Percentiles rank a stretch among this genome's conserved stretches.
Evolutionary conservation across 179 eudicot genomes (phyloP).

Genomic region (Beta macrorhiza): DNA sequence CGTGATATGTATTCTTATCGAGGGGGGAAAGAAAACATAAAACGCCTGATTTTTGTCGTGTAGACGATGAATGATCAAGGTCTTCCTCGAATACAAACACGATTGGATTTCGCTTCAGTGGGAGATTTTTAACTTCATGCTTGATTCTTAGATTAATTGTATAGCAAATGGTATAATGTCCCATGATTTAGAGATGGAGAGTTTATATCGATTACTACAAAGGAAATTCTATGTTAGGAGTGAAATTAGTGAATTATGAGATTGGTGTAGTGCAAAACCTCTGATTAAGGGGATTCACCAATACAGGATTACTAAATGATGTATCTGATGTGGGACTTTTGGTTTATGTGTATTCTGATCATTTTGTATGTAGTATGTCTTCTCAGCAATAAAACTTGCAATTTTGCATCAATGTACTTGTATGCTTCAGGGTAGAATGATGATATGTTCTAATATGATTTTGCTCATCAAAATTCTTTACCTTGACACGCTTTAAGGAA

Average conservation of each 20-base stretch:
- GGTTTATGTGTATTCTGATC: neutral
- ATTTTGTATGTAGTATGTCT: no score
- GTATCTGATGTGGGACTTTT: conserved; percentile 9
- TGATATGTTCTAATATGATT: neutral
- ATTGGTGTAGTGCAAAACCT: neutral
- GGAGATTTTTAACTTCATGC: neutral
- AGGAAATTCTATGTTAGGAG: no score
- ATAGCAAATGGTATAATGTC: neutral
- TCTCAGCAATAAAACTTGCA: neutral
- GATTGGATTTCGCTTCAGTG: neutral
- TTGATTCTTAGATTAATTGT: neutral
- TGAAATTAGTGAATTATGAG: no score
- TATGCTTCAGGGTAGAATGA: no score
- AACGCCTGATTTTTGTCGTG: no score
- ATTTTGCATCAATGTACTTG: no score
- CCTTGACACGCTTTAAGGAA: no score
- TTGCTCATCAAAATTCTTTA: neutral
- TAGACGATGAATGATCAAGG: neutral
- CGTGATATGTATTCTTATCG: neutral
- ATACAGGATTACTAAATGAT: conserved; percentile 8
- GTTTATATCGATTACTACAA: no score
- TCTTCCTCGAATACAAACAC: no score
- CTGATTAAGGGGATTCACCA: neutral
- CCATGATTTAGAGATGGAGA: neutral
- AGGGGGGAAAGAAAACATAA: neutral